These are phyloP conservation scores for Sugiyamaella mastotermitis DNA, from an alignment of 805 yeast species.

Conservation along the genomic window DNA sequence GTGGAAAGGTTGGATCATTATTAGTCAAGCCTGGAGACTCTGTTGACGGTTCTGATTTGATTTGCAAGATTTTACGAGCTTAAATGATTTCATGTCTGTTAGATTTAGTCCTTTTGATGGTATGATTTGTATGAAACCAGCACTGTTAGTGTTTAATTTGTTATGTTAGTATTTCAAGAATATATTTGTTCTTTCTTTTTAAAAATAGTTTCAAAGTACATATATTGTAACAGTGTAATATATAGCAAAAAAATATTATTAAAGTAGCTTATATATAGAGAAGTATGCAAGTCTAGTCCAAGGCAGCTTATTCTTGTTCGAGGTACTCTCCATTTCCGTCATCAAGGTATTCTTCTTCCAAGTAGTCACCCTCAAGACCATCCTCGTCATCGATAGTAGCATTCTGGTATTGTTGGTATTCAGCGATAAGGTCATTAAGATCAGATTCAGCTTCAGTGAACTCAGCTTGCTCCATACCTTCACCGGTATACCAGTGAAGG, in stretches of 20 bases:
- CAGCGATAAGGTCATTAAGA: slow-evolving; percentile 84
- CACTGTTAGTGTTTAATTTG: background rate
- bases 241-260: no score
- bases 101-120: background rate
- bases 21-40: slow-evolving; percentile 85
- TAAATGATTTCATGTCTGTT: no score
- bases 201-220: background rate
- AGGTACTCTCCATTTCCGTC: no score
- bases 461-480: slow-evolving; percentile 96
- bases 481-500: slow-evolving; percentile 93
- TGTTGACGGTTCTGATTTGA: slow-evolving; percentile 89
- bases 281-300: no score
- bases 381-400: slow-evolving; percentile 68
- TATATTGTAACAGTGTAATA: no score
- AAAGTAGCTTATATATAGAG: no score
- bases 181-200: background rate
- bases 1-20: slow-evolving; percentile 77
- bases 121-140: background rate
- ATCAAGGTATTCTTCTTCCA: slow-evolving; percentile 8
- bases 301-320: no score
- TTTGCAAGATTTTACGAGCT: slow-evolving; percentile 50
- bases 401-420: slow-evolving; percentile 92
- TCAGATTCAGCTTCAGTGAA: slow-evolving; percentile 92
- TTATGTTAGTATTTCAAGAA: background rate
- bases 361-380: slow-evolving; percentile 38